A percentile compares a stretch with the other conserved stretches of the same genome.
Conservation (phyloP, 129 eudicot genomes). For the Flaveria bidentis region DNA sequence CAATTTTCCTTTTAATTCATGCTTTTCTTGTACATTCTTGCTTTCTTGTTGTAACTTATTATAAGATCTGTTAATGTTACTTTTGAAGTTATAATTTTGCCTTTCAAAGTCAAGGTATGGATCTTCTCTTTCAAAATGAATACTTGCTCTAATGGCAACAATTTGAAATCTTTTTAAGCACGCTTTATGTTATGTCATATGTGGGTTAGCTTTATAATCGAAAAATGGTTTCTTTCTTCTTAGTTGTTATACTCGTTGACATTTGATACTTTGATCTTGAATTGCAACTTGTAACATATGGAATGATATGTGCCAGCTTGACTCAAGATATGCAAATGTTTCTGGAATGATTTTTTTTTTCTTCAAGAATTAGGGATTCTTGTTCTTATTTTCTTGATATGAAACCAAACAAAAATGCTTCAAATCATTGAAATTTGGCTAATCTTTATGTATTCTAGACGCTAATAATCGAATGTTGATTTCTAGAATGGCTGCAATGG, state of each 20-base stretch:
- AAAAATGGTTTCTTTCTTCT: conserved; percentile 1
- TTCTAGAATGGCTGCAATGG: conserved; percentile 70
- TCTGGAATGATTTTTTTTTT: too few species aligned
- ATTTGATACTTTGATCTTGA: conserved; percentile 9
- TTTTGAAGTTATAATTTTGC: not conserved
- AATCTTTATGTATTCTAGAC: not conserved
- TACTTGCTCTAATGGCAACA: not conserved
- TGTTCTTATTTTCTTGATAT: not conserved
- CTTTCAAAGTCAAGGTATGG: not conserved
- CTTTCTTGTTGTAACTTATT: not conserved
- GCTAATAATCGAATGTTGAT: conserved; percentile 20
- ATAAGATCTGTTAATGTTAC: conserved; percentile 21
- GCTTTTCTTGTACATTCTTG: not conserved
- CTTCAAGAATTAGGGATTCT: not conserved
- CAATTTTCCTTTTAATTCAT: not conserved
- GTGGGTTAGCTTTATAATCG: not conserved
- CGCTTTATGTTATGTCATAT: not conserved
- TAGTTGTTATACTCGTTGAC: not conserved
- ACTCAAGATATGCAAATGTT: too few species aligned
- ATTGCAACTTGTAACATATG: conserved; percentile 6
- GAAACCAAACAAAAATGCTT: not conserved
- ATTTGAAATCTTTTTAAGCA: not conserved
- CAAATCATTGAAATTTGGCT: conserved; percentile 2
- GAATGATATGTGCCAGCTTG: not conserved
- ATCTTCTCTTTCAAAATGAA: not conserved